Evolutionary conservation across 2,329 filamentous ascomycete genomes (phyloP), one percentile per base, ranked within the genome.

Genomic region (Aureobasidium sp.): DNA sequence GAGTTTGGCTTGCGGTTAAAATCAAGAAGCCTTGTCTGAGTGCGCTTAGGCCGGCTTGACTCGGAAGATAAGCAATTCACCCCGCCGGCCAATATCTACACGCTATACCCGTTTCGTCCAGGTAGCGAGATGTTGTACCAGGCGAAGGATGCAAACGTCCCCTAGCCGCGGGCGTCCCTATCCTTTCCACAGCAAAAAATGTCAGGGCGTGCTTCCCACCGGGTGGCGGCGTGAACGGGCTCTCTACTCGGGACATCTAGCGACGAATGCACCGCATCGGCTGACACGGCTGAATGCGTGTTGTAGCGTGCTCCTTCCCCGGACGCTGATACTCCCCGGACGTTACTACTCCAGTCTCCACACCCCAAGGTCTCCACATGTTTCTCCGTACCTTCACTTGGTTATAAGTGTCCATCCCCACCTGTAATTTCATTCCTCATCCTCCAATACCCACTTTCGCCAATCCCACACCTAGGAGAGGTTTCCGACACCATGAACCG

Each of bases 231-330:
- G 6, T 14, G 17, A 56, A 56, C 39, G 5, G 27, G 52, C 8
- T 5, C n/a, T 17, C 20, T 11, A 27, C 39, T 44, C 52, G 25
- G 25, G 15, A 41, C 34, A 41, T 53, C 9, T 9, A 44, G 17
- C 39, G 52, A 44, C 11, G 5, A 44, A 15, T 17, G 6, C 37
- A 44, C 39, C 25, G 48, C 48, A 44, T 56, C 52, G 39, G 52
- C 27, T 42, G 52, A 44, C 37, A 39, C 55, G 55, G 55, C 55
- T 58, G 55, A 37, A 58, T 58, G 55, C 55, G 31, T 25, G 22
- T 25, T 25, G 22, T 58, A 45, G 22, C 36, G 39, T 44, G 39
- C 14, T 44, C 39, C 39, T 56, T 44, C 51, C 49, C 52, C 37
- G 34, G 52, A 56, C 29, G 25, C 27, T 31, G 25, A 1, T 55